Percentiles rank a stretch among this genome's conserved stretches.
Conservation (phyloP, 352 stramenopile genomes). For the Achlya hypogyna region DNA sequence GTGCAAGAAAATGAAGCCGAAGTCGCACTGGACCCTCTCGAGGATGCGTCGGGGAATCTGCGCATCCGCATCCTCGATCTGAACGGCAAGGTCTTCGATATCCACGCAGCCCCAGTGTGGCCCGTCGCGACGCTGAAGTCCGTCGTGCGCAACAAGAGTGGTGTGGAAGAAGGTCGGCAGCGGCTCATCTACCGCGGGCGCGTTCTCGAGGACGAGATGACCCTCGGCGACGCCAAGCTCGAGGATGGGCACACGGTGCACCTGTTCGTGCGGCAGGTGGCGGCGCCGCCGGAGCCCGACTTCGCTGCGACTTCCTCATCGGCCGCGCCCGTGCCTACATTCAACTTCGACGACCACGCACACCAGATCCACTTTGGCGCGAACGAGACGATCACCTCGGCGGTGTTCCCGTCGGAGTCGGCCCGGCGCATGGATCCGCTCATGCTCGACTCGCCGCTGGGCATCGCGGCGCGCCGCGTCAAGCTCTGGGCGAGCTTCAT, state of each 20-base stretch:
- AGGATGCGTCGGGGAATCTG: conserved; percentile 29
- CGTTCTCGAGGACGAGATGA: conserved; percentile 73
- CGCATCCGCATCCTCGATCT: conserved; percentile 71
- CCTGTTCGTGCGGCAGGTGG: conserved; percentile 72
- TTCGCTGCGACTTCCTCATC: not conserved
- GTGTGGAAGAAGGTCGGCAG: conserved; percentile 62
- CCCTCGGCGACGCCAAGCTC: conserved; percentile 77
- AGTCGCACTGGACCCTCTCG: not conserved
- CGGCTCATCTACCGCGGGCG: conserved; percentile 87
- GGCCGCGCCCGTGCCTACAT: conserved; percentile 17
- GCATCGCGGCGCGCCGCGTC: conserved; percentile 70
- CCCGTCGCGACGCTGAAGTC: conserved; percentile 50
- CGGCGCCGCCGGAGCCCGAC: conserved; percentile 41
- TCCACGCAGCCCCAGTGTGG: conserved; percentile 58
- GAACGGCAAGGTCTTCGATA: conserved; percentile 79
- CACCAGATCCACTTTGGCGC: conserved; percentile 34
- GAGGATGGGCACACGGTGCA: conserved; percentile 88
- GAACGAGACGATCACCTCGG: conserved; percentile 72
- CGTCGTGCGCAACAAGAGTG: conserved; percentile 62
- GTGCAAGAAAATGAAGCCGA: not conserved
- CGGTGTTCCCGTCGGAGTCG: conserved; percentile 77
- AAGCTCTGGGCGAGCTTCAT: conserved; percentile 85
- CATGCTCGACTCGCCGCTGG: conserved; percentile 75
- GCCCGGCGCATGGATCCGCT: conserved; percentile 69
- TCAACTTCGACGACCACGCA: conserved; percentile 18